Evolutionary conservation across 2,329 filamentous ascomycete species (phyloP).

Genomic region (Penicillium sp.): DNA sequence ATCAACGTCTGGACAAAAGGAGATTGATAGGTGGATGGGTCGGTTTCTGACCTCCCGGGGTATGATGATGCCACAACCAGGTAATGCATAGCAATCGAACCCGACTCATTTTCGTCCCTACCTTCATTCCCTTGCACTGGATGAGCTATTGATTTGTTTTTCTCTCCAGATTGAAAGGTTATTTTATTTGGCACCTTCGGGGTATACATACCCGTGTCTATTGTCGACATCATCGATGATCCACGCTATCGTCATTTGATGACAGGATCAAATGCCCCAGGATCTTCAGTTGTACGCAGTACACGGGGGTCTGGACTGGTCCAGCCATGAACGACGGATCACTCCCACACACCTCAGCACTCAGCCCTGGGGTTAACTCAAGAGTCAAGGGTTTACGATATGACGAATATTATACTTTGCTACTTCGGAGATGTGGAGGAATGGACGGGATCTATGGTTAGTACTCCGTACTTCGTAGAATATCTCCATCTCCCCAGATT

Average conservation of each 20-base stretch:
- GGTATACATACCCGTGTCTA: not conserved
- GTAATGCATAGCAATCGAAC: not conserved
- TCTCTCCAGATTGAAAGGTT: too few species aligned
- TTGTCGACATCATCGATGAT: slow-evolving; percentile 29
- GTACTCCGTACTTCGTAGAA: too few species aligned
- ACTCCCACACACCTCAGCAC: not conserved
- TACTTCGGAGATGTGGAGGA: too few species aligned
- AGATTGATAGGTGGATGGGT: too few species aligned
- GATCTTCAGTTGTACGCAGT: slow-evolving; percentile 5
- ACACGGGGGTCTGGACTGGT: slow-evolving; percentile 9
- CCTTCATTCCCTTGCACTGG: not conserved
- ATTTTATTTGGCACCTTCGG: slow-evolving; percentile 13
- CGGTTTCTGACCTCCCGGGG: not conserved
- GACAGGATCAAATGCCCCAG: slow-evolving; percentile 8
- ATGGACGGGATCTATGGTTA: too few species aligned
- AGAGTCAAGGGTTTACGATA: not conserved
- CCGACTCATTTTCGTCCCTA: slow-evolving; percentile 2
- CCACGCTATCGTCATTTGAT: slow-evolving; percentile 16
- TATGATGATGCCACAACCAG: not conserved
- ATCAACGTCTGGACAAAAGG: too few species aligned
- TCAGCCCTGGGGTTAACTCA: not conserved
- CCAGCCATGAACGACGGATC: not conserved
- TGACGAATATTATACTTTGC: not conserved
- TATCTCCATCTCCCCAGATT: not conserved
- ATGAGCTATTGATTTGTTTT: slow-evolving; percentile 4